Conservation (phyloP, 441 rosid genomes). For the Cnidoscolus chayamansa region DNA sequence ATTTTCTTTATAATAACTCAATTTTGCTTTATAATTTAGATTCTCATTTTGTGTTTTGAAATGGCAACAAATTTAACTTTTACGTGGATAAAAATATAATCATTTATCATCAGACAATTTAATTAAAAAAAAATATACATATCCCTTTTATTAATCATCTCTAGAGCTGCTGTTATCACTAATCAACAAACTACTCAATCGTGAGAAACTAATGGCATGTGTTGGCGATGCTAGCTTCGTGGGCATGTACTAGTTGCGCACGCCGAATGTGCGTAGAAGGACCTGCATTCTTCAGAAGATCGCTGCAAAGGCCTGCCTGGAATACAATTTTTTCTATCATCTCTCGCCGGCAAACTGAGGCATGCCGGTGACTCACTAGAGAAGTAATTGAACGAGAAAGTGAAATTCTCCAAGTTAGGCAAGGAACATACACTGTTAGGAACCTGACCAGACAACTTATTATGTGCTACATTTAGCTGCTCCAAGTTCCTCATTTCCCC, state of each 20-base stretch:
- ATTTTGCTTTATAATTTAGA: too few species aligned
- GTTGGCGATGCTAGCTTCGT: background rate
- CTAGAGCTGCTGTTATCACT: background rate
- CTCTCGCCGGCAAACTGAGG: slow-evolving; percentile 40
- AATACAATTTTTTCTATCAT: slow-evolving; percentile 62
- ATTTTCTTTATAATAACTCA: too few species aligned
- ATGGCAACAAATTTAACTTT: too few species aligned
- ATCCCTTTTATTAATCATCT: background rate
- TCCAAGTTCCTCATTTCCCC: slow-evolving; percentile 59
- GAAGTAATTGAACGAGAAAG: slow-evolving; percentile 64
- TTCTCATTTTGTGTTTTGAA: too few species aligned
- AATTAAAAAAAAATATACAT: background rate
- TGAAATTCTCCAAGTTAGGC: slow-evolving; percentile 67
- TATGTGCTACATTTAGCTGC: slow-evolving; percentile 65
- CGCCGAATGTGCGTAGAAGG: slow-evolving; percentile 45
- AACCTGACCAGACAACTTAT: slow-evolving; percentile 56
- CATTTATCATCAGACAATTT: too few species aligned
- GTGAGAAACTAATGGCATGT: too few species aligned
- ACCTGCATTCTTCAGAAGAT: slow-evolving; percentile 48
- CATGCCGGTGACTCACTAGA: slow-evolving; percentile 53
- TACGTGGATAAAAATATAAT: too few species aligned
- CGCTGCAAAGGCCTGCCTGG: slow-evolving; percentile 57
- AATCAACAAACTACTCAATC: background rate
- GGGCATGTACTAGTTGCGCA: slow-evolving; percentile 35
- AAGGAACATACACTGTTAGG: slow-evolving; percentile 59